A percentile compares a stretch with the other conserved stretches of the same genome.
These are phyloP conservation scores for Leptographium lundbergii DNA, from an alignment of 2,329 filamentous ascomycete species.

Conservation along the genomic window DNA sequence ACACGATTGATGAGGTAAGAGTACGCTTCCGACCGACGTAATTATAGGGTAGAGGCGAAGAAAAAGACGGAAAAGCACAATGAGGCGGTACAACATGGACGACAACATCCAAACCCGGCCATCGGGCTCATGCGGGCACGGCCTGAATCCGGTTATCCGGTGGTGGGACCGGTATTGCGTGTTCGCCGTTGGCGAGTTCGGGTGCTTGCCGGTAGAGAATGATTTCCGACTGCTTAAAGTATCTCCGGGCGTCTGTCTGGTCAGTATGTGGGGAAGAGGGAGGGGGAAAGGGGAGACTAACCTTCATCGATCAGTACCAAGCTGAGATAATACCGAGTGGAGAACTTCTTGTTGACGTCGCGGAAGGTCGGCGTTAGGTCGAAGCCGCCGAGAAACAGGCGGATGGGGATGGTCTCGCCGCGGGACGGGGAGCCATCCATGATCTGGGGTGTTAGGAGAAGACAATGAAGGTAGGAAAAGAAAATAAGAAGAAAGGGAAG, in stretches of 20 bases:
- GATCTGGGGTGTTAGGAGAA: slow-evolving; percentile 42
- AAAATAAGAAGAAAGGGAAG: not conserved
- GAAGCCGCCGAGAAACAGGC: slow-evolving; percentile 93
- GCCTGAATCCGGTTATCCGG: slow-evolving; percentile 33
- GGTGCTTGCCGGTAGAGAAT: slow-evolving; percentile 80
- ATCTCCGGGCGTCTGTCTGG: slow-evolving; percentile 70
- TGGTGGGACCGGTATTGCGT: slow-evolving; percentile 23
- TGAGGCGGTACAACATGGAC: not conserved
- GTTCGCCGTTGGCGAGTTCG: slow-evolving; percentile 34
- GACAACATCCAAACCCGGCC: not conserved
- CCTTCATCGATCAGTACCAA: slow-evolving; percentile 92
- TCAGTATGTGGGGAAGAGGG: not conserved
- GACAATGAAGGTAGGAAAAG: not conserved
- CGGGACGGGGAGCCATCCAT: slow-evolving; percentile 99
- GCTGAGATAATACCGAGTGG: slow-evolving; percentile 92
- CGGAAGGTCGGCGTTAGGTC: slow-evolving; percentile 96
- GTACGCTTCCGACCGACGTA: not conserved
- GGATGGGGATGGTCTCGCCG: slow-evolving; percentile 89
- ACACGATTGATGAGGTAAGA: not conserved
- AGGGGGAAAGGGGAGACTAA: slow-evolving; percentile 23
- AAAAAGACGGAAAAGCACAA: not conserved
- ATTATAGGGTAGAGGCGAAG: not conserved
- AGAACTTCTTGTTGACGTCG: slow-evolving; percentile 99
- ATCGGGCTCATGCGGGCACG: slow-evolving; percentile 19
- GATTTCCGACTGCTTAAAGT: slow-evolving; percentile 99